Evolutionary conservation across 2,329 filamentous ascomycete species (phyloP), one percentile per base, ranked within the genome.

Genomic region (Monilinia aucupariae): DNA sequence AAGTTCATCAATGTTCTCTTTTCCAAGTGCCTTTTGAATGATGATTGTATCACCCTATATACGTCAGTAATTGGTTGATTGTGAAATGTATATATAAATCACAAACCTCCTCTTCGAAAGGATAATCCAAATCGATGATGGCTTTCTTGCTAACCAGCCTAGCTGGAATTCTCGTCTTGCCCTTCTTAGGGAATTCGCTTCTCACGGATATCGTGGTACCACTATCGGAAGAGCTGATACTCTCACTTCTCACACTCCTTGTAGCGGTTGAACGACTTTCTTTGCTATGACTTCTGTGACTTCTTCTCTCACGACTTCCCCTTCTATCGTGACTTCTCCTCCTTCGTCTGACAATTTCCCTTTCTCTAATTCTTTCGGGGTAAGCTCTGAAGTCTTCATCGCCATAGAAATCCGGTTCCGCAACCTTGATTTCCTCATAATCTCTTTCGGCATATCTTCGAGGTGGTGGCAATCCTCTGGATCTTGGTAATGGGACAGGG

Each of bases 1-100:
- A 51, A 97, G 81, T 71, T 96, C 89, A 69, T 97, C 92, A 67
- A 97, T 97, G 70, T 96, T 91, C 22, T 93, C 86, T 70, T 96
- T 92, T 20, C 91, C 90, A 6, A 97, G 81, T 12, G 93, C 92
- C 72, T 90, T 88, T 69, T 89, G 85, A 41, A 97, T 86, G 59
- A 96, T 84, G 69, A 94, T 85, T 27, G 88, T 89, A 68, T 89
- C 87, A 47, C 89, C 91, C 90, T 94, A 37, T 22, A 68, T 9
- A 8, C 59, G 67, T 82, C 65, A 79, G 77, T 2, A 30, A 22
- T n/a, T 49, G n/a, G 8, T 48, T 15, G 37, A 39, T 47, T 53
- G 58, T 20, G 12, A 17, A 4, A 56, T 9, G 27, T 50, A 59
- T 37, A 43, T 8, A 22, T 6, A 25, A 15, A 27, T 55, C 43